Conservation (phyloP, 768 basidiomycete species). For the Asterophora parasitica region DNA sequence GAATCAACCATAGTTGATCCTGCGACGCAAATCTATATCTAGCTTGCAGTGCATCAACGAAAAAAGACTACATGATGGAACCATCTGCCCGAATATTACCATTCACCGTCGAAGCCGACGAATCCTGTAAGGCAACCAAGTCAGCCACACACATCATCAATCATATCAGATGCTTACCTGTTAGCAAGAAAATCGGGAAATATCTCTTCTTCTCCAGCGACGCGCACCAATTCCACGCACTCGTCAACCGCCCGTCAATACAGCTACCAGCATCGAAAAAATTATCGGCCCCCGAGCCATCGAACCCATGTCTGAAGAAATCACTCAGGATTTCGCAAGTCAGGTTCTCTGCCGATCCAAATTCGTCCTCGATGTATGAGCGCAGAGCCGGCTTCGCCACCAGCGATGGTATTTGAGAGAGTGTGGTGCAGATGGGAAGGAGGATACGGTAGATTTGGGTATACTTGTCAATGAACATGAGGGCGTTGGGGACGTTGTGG, state of each 20-base stretch:
- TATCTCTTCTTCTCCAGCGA: slow-evolving; percentile 82
- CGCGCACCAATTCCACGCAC: slow-evolving; percentile 92
- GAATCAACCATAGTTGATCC: no score
- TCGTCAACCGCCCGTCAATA: slow-evolving; percentile 82
- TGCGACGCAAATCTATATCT: background rate
- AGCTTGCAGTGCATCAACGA: background rate
- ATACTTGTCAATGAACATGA: slow-evolving; percentile 92
- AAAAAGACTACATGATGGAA: background rate
- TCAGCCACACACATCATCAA: slow-evolving; percentile 1
- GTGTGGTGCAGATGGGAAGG: slow-evolving; percentile 79
- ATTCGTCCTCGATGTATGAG: slow-evolving; percentile 79
- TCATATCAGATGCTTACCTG: slow-evolving; percentile 43
- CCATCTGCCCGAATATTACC: slow-evolving; percentile 40
- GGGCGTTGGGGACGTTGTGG: slow-evolving; percentile 77
- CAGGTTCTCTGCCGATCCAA: slow-evolving; percentile 68
- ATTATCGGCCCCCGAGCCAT: slow-evolving; percentile 88
- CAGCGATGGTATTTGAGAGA: slow-evolving; percentile 66
- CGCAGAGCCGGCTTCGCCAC: slow-evolving; percentile 63
- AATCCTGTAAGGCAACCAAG: slow-evolving; percentile 45
- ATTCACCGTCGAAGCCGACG: slow-evolving; percentile 81
- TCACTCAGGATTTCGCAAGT: slow-evolving; percentile 70
- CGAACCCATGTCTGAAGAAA: slow-evolving; percentile 86
- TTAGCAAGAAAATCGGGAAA: slow-evolving; percentile 73
- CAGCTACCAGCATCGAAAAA: slow-evolving; percentile 85
- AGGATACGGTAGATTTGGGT: slow-evolving; percentile 90